Evolutionary conservation across 2,329 filamentous ascomycete genomes (phyloP).

Genomic region (Corinectria fuckeliana): DNA sequence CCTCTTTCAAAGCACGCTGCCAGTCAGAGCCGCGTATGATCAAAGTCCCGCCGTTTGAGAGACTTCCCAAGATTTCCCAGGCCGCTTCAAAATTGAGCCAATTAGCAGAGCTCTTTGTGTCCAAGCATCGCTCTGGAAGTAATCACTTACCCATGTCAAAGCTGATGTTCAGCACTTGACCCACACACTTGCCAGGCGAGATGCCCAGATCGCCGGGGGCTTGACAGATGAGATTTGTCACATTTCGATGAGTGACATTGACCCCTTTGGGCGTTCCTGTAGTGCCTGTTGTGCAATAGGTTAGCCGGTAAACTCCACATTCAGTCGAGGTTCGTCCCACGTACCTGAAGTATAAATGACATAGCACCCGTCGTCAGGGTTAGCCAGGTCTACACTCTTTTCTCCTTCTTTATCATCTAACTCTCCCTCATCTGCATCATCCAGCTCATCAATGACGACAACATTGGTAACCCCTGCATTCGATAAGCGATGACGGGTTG

Average conservation of each 20-base stretch:
- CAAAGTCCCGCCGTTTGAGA: slow-evolving; percentile 64
- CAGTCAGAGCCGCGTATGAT: slow-evolving; percentile 58
- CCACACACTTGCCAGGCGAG: slow-evolving; percentile 56
- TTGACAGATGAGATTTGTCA: slow-evolving; percentile 59
- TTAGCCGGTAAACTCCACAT: neutral
- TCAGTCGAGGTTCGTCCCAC: neutral
- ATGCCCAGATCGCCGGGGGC: slow-evolving; percentile 59
- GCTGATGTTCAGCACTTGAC: slow-evolving; percentile 62
- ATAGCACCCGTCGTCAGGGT: slow-evolving; percentile 48
- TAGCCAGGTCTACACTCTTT: neutral
- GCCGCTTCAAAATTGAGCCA: slow-evolving; percentile 48
- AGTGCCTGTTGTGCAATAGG: slow-evolving; percentile 46
- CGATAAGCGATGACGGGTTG: slow-evolving; percentile 40
- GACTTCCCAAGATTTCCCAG: slow-evolving; percentile 63
- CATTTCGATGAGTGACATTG: slow-evolving; percentile 61
- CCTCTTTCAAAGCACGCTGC: slow-evolving; percentile 53
- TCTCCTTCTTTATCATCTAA: neutral
- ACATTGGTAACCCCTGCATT: slow-evolving; percentile 27
- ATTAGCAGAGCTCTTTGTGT: neutral
- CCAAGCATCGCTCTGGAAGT: neutral
- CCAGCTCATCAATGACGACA: slow-evolving; percentile 40
- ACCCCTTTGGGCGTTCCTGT: slow-evolving; percentile 66
- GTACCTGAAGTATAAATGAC: slow-evolving; percentile 63
- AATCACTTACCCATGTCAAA: slow-evolving; percentile 69
- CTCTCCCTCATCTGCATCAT: neutral